These are phyloP conservation scores for Ceratocystis colombiana DNA, from an alignment of 2,329 filamentous ascomycete genomes.

Conservation along the genomic window DNA sequence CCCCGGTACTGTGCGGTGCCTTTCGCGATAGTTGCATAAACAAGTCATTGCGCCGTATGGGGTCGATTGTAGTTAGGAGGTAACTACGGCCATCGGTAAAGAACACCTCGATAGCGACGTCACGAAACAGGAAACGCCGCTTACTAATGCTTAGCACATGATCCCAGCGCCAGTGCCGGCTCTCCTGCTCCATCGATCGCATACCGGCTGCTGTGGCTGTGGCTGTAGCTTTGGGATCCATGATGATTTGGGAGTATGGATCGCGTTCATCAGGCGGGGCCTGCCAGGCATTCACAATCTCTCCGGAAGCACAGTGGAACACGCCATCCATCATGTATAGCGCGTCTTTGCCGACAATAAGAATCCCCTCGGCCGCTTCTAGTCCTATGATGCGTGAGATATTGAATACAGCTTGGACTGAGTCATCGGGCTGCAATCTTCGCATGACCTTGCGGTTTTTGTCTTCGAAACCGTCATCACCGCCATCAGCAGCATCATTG, in stretches of 20 bases:
- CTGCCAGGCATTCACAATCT: slow-evolving; percentile 94
- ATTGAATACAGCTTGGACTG: slow-evolving; percentile 90
- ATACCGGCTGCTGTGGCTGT: slow-evolving; percentile 1
- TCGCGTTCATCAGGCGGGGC: slow-evolving; percentile 87
- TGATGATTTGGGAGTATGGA: slow-evolving; percentile 88
- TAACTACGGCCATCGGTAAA: slow-evolving; percentile 96
- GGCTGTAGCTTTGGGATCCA: slow-evolving; percentile 38
- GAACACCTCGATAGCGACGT: slow-evolving; percentile 94
- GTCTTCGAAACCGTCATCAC: slow-evolving; percentile 70
- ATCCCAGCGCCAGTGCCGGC: slow-evolving; percentile 83
- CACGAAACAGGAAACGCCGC: slow-evolving; percentile 84
- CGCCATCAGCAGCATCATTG: slow-evolving; percentile 64
- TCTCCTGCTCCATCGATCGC: slow-evolving; percentile 58
- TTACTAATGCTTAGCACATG: slow-evolving; percentile 95
- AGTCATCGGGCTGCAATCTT: slow-evolving; percentile 77
- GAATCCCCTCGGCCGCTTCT: slow-evolving; percentile 83
- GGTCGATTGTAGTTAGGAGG: slow-evolving; percentile 71
- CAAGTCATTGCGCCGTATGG: slow-evolving; percentile 65
- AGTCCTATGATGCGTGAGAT: slow-evolving; percentile 88
- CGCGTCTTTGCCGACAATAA: slow-evolving; percentile 84
- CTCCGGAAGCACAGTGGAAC: slow-evolving; percentile 87
- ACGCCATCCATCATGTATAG: slow-evolving; percentile 95
- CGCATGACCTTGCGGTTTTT: slow-evolving; percentile 98
- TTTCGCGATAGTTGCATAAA: slow-evolving; percentile 65
- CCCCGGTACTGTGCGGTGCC: slow-evolving; percentile 66